Base-by-base conservation (phyloP, 305 asterid species). In the Rubia balearica region DNA sequence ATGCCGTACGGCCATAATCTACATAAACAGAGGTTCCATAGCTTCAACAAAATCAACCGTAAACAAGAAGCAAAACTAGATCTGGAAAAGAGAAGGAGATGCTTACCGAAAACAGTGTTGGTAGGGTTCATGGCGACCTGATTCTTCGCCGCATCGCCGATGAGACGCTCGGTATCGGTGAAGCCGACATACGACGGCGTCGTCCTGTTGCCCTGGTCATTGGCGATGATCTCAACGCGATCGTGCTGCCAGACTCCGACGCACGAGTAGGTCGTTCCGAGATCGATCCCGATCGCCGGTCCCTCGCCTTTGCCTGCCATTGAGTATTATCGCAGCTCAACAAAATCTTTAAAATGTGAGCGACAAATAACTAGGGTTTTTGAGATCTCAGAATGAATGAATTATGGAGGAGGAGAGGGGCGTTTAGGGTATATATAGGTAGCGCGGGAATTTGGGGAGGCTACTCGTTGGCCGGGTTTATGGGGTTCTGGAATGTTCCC, bases 221-320 rank as follows among this genome's bases (percentile, higher is more conserved):
- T 79, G 48, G 81, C 80, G 1, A 75, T 79, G 49, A 79, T 79
- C 63, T 79, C 83, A 1, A 79, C 83, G 1, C 83, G 74, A 36
- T 79, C 83, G 53, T 79, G 83, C 49, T 79, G 83, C 83, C 83
- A 79, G 22, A 79, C 80, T 5, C 83, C 83, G 11, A 79, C 83
- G 57, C 83, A 79, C 0, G 83, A 79, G 21, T 79, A 79, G 2
- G 83, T 79, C 12, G 83, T 79, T 12, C 83, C 83, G 27, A 79
- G 77, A 72, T 79, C 83, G 6, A 79, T 79, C 19, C 83, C 83
- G 69, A 79, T 76, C 8, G 83, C 80, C 7, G 80, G 76, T 9
- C 83, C 83, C 70, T 79, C 83, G 19, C 83, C 83, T 70, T 76
- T 79, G 11, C 78, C 80, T 10, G 83, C 83, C 83, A 79, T 79